These are phyloP conservation scores for Luffa aegyptiaca DNA, from an alignment of 306 rosid species.

Conservation along the genomic window DNA sequence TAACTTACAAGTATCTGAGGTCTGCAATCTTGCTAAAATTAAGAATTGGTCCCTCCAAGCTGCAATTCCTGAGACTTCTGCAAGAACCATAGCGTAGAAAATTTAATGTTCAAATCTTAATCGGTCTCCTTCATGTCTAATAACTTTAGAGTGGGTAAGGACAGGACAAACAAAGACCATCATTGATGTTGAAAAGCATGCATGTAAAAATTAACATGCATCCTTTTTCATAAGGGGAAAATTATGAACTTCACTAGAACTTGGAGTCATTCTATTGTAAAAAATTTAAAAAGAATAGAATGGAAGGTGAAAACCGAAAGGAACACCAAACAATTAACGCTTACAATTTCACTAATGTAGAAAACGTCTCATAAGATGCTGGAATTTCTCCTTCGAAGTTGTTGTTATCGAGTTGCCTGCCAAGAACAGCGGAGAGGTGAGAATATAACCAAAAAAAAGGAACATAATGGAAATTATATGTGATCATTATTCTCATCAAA, in stretches of 20 bases:
- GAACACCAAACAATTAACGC: constrained; percentile 12
- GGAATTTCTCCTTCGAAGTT: constrained; percentile 72
- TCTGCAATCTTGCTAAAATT: constrained; percentile 43
- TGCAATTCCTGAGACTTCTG: constrained; percentile 91
- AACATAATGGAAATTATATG: not conserved
- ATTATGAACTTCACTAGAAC: not conserved
- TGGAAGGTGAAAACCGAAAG: not conserved
- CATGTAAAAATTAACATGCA: not conserved
- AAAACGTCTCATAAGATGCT: constrained; percentile 39
- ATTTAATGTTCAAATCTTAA: not conserved
- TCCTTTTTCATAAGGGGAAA: not conserved
- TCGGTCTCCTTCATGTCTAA: not conserved
- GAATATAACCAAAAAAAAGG: not conserved
- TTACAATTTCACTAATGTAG: constrained; percentile 63
- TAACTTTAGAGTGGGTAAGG: not conserved
- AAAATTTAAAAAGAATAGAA: not conserved
- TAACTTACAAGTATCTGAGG: constrained; percentile 73
- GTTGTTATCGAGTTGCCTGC: constrained; percentile 93
- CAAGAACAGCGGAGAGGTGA: constrained; percentile 20
- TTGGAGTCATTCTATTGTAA: not conserved
- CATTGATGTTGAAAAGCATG: not conserved
- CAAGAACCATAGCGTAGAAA: constrained; percentile 13
- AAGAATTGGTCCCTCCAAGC: constrained; percentile 69
- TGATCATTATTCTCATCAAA: not conserved
- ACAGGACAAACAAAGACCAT: not conserved